phyloP scores from a whole-genome alignment of 2,329 filamentous ascomycete genomes.

The Sphaerulina musiva region DNA sequence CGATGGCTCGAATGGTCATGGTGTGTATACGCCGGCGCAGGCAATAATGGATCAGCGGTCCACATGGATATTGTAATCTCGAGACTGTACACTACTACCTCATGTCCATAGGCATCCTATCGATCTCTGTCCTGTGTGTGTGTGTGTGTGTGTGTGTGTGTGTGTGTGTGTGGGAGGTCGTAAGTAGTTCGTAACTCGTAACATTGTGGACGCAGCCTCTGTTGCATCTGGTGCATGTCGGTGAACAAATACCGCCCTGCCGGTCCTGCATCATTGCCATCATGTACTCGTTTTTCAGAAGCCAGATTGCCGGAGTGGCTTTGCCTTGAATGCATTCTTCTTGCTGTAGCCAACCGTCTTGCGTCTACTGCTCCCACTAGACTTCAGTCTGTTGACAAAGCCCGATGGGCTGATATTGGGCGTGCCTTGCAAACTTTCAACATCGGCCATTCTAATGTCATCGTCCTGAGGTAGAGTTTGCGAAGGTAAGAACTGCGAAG shows the following conservation, averaged over 20 bases:
- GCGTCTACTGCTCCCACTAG: conserved; percentile 6
- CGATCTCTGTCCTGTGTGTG: too few relatives aligned
- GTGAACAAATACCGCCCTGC: too few relatives aligned
- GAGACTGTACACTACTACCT: too few relatives aligned
- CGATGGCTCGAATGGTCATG: background rate
- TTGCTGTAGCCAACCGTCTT: conserved; percentile 5
- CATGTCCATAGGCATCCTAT: too few relatives aligned
- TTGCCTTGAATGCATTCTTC: conserved; percentile 2
- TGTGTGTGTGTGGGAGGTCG: too few relatives aligned
- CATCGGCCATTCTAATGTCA: background rate
- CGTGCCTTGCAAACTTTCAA: conserved; percentile 6
- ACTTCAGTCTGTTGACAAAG: conserved; percentile 4
- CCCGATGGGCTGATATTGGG: conserved; percentile 1
- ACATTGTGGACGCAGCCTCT: too few relatives aligned
- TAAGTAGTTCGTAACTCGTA: too few relatives aligned
- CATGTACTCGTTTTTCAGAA: background rate
- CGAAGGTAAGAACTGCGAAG: conserved; percentile 3
- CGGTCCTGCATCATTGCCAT: background rate
- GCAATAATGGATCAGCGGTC: too few relatives aligned
- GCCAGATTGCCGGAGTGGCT: background rate
- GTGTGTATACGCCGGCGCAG: too few relatives aligned
- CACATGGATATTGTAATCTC: too few relatives aligned
- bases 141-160: too few relatives aligned
- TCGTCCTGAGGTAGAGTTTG: background rate
- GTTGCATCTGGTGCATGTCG: too few relatives aligned